Percentiles rank a stretch among this genome's conserved stretches.
These are phyloP conservation scores for Fusarium sulawesiense DNA, from an alignment of 2,329 filamentous ascomycete genomes.

Conservation along the genomic window DNA sequence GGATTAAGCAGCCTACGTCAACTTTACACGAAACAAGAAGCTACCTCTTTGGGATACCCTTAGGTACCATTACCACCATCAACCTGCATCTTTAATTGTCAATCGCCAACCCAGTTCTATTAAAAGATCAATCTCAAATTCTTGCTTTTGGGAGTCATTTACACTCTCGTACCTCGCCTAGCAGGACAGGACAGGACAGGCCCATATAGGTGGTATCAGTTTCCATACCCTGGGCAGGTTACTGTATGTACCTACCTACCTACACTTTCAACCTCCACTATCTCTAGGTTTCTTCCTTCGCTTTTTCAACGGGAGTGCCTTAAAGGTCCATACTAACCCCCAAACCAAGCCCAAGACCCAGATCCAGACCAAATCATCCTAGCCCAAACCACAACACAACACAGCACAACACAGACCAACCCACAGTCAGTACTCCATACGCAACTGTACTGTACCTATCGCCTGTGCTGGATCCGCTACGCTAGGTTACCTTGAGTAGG, in stretches of 20 bases:
- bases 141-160: slow-evolving; percentile 1
- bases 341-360: slow-evolving; percentile 3
- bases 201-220: background rate
- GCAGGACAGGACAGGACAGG: slow-evolving; percentile 4
- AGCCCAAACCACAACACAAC: slow-evolving; percentile 1
- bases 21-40: slow-evolving; percentile 7
- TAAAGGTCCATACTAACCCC: background rate
- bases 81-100: background rate
- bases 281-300: background rate
- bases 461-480: background rate
- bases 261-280: slow-evolving; percentile 10
- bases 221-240: background rate
- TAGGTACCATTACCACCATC: background rate
- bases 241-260: background rate
- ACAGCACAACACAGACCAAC: slow-evolving; percentile 6
- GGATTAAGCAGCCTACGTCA: slow-evolving; percentile 1
- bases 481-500: background rate
- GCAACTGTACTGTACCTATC: background rate
- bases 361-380: slow-evolving; percentile 4
- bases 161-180: background rate
- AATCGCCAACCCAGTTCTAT: background rate
- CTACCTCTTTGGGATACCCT: background rate
- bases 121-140: background rate
- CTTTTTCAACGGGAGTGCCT: background rate
- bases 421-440: background rate